Base-by-base conservation (phyloP, 2,329 filamentous ascomycete genomes). In the Aspergillus fumigatus region DNA sequence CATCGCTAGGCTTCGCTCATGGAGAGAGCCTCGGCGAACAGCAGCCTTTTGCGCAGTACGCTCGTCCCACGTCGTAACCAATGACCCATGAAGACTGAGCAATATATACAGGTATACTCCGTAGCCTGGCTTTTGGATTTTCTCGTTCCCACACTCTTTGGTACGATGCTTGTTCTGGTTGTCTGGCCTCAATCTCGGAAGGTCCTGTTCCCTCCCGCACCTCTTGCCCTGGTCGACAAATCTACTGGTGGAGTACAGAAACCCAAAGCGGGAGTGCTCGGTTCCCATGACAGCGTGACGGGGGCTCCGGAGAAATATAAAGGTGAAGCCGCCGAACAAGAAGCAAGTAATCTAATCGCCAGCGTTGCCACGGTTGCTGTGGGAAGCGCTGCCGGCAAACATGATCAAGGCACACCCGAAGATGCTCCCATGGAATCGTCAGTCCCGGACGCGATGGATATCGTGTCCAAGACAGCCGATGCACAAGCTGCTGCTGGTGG, bases 241-340 rank as follows among this genome's bases (percentile, higher is more conserved):
- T 84, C 81, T 57, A 88, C 87, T 0, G 90, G 90, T 6, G 88
- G 88, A 6, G 79, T 93, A 0, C 86, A 94, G 70, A 92, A 88
- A 65, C 90, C 90, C 0, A 84, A 85, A 51, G 83, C 90, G 2
- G 90, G 90, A 1, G 84, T 91, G 0, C 75, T 94, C 0, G 90
- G 88, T 0, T 91, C 88, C 21, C 83, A 87, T 27, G 88, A 91
- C 58, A 91, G 88, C 55, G 82, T 88, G 0, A 95, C 90, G 0
- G 91, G 90, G 1, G 90, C 90, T 0, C 88, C 90, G 0, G 89
- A 96, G 70, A 90, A 90, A 62, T 84, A 90, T 73, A 88, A 90
- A 68, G 90, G 91, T 26, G 90, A 94, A 70, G 89, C 89, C 0
- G 88, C 91, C 1, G 90, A 95, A 70, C 84, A 89, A 59, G 90